A percentile compares a stretch with the other conserved stretches of the same genome.
These are phyloP conservation scores for Fomitopsis pulvina DNA, from an alignment of 768 basidiomycete species.

Conservation along the genomic window DNA sequence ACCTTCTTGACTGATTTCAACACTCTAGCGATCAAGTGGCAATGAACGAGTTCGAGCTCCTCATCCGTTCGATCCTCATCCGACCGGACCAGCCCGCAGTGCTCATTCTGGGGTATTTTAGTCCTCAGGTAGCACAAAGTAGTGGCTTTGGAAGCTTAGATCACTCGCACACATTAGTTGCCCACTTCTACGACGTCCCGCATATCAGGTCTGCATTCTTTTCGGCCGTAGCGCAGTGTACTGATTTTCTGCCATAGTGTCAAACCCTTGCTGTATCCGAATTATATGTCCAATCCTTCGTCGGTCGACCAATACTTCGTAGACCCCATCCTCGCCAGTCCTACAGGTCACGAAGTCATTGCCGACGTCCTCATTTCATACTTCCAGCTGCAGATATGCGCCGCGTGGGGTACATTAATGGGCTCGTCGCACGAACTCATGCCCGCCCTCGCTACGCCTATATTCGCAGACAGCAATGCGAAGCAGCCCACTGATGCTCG, in stretches of 20 bases:
- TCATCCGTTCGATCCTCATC: constrained; percentile 86
- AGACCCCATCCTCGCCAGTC: constrained; percentile 78
- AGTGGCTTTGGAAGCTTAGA: constrained; percentile 89
- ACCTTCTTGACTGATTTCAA: not conserved
- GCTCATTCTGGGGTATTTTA: constrained; percentile 92
- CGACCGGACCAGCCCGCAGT: constrained; percentile 90
- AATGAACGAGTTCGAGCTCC: constrained; percentile 84
- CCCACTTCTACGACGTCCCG: constrained; percentile 96
- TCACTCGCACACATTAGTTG: constrained; percentile 82
- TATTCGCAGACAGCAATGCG: constrained; percentile 26
- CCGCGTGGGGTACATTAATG: constrained; percentile 71
- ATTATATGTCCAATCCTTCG: constrained; percentile 71
- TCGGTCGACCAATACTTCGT: constrained; percentile 65
- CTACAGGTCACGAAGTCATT: constrained; percentile 77
- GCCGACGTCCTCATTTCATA: constrained; percentile 90
- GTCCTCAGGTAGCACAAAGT: constrained; percentile 71
- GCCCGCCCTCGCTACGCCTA: constrained; percentile 30
- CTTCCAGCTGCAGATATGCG: constrained; percentile 85
- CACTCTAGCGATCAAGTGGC: constrained; percentile 53
- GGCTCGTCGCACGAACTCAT: constrained; percentile 60
- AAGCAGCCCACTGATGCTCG: constrained; percentile 40
- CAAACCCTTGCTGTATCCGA: constrained; percentile 76
- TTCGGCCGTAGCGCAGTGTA: not conserved
- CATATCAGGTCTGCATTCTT: constrained; percentile 56
- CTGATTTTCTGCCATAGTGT: constrained; percentile 34